Evolutionary conservation across 1,284 basidiomycete genomes (phyloP).

Genomic region (Heliocybe sulcata): DNA sequence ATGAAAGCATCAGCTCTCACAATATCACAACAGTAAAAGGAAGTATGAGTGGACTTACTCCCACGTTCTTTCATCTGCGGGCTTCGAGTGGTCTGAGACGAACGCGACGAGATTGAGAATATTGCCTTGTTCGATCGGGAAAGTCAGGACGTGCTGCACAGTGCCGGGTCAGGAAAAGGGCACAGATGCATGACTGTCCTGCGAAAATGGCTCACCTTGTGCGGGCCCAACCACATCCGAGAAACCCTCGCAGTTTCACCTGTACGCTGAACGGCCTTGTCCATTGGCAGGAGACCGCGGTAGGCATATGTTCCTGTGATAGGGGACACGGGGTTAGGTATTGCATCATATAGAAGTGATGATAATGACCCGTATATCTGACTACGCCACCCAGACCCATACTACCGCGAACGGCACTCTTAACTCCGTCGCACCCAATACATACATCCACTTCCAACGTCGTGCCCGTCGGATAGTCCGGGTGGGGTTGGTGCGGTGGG

Average conservation of each 20-base stretch:
- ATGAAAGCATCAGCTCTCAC: too few relatives aligned
- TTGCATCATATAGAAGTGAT: too few relatives aligned
- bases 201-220: conserved; percentile 26
- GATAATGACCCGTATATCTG: not conserved
- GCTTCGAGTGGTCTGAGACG: conserved; percentile 26
- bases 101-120: conserved; percentile 51
- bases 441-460: conserved; percentile 6
- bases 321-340: too few relatives aligned
- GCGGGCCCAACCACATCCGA: conserved; percentile 5
- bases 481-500: not conserved
- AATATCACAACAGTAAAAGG: conserved; percentile 13
- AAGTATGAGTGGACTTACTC: not conserved
- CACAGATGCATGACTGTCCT: too few relatives aligned
- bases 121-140: conserved; percentile 39
- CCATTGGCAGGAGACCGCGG: conserved; percentile 1
- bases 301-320: conserved; percentile 2
- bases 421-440: conserved; percentile 12
- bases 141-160: conserved; percentile 52
- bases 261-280: not conserved
- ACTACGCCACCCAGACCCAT: not conserved
- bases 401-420: conserved; percentile 4
- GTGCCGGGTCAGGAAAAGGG: too few relatives aligned
- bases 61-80: not conserved
- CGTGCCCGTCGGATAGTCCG: not conserved
- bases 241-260: not conserved